phyloP scores from a whole-genome alignment of 331 rosid species.

The Telfairia occidentalis region DNA sequence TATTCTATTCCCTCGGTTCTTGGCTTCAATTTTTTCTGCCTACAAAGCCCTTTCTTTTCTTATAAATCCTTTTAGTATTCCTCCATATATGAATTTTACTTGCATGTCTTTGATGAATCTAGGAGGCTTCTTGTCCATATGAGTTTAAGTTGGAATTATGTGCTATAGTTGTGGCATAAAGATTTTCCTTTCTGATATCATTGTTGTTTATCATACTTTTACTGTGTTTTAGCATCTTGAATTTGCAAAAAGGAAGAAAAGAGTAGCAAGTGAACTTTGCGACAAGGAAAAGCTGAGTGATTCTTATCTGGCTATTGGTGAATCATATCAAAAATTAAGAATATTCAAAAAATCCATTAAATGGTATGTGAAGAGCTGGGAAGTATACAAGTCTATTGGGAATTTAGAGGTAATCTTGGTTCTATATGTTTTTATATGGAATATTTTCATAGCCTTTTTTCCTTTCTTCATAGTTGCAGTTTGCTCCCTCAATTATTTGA shows the following conservation, averaged over 20 bases:
- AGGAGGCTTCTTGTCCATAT: background rate
- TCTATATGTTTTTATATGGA: conserved; percentile 12
- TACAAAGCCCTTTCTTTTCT: background rate
- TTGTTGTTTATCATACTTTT: conserved; percentile 17
- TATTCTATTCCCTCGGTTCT: background rate
- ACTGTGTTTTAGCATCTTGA: conserved; percentile 43
- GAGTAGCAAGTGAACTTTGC: conserved; percentile 50
- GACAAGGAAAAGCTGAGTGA: conserved; percentile 70
- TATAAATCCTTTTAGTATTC: background rate
- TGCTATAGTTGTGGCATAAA: background rate
- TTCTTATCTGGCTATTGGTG: conserved; percentile 58
- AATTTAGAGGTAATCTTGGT: conserved; percentile 57
- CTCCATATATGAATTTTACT: background rate
- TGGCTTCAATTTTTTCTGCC: background rate
- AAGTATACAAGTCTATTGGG: conserved; percentile 50
- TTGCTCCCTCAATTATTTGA: background rate
- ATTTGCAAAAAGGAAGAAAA: conserved; percentile 72
- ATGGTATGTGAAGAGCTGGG: conserved; percentile 80
- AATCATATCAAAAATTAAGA: conserved; percentile 70
- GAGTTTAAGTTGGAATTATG: background rate
- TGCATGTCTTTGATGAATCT: background rate
- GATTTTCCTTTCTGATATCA: conserved; percentile 7
- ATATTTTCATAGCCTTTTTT: background rate
- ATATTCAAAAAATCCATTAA: conserved; percentile 56
- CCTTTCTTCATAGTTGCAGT: background rate